A percentile compares a stretch with the other conserved stretches of the same genome.
Evolutionary conservation across 768 basidiomycete species (phyloP).

Genomic region (Leucocoprinus birnbaumii): DNA sequence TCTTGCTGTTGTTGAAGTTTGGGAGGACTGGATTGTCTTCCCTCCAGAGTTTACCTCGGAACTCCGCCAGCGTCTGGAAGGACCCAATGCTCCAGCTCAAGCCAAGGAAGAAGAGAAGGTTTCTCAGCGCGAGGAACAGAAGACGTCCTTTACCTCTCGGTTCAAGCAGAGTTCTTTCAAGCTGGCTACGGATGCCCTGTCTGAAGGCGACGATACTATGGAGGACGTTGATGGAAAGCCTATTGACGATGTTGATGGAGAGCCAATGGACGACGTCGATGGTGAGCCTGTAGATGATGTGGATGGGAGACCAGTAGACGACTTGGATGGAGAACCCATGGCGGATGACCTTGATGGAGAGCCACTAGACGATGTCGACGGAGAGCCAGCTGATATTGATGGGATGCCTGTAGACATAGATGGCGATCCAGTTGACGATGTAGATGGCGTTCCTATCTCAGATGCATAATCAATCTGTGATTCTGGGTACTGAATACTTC

Average conservation of each 20-base stretch:
- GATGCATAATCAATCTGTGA: slow-evolving; percentile 23
- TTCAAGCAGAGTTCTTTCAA: slow-evolving; percentile 83
- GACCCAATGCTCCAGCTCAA: slow-evolving; percentile 32
- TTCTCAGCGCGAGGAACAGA: slow-evolving; percentile 7
- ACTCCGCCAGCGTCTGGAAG: slow-evolving; percentile 74
- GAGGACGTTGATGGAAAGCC: slow-evolving; percentile 17
- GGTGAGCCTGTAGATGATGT: slow-evolving; percentile 40
- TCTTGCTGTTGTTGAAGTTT: slow-evolving; percentile 84
- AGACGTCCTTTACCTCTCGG: slow-evolving; percentile 41
- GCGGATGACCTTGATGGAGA: slow-evolving; percentile 35
- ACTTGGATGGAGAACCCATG: slow-evolving; percentile 33
- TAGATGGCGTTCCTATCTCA: slow-evolving; percentile 38
- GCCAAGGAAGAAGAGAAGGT: slow-evolving; percentile 26
- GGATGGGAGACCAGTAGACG: slow-evolving; percentile 32
- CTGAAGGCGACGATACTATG: slow-evolving; percentile 5
- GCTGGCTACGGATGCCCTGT: slow-evolving; percentile 44
- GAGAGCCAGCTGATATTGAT: slow-evolving; percentile 39
- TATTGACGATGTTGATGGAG: slow-evolving; percentile 31
- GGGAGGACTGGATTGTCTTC: slow-evolving; percentile 99
- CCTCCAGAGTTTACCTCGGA: slow-evolving; percentile 80
- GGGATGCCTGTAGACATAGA: slow-evolving; percentile 36
- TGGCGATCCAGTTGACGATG: slow-evolving; percentile 26
- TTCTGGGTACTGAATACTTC: not conserved
- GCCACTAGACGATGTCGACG: slow-evolving; percentile 38
- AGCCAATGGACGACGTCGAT: slow-evolving; percentile 41